phyloP scores from a whole-genome alignment of 192 early-diverging fungal genomes.

The Phycomyces nitens region DNA sequence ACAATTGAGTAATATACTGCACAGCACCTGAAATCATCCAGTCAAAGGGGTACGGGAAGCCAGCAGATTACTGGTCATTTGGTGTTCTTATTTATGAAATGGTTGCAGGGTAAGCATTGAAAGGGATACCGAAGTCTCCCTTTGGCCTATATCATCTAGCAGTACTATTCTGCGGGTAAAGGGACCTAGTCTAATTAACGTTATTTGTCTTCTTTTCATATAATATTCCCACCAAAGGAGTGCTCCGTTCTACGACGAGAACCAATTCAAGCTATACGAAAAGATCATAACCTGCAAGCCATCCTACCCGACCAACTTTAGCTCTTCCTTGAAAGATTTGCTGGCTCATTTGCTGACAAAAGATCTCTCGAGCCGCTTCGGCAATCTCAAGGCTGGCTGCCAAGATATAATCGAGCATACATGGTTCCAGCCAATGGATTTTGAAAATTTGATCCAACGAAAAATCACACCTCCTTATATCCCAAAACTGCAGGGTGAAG shows the following conservation, averaged over 20 bases:
- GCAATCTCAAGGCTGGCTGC: conserved; percentile 71
- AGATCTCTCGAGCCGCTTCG: conserved; percentile 76
- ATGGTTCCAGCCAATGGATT: conserved; percentile 76
- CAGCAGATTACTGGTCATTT: conserved; percentile 86
- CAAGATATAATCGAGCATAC: conserved; percentile 72
- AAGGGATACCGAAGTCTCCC: neutral
- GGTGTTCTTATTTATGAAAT: conserved; percentile 85
- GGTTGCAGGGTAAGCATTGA: conserved; percentile 57
- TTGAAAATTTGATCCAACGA: neutral
- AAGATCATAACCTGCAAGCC: conserved; percentile 75
- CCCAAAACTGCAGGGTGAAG: conserved; percentile 7
- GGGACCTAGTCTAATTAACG: no score
- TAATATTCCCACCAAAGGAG: conserved; percentile 19
- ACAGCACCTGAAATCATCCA: conserved; percentile 79
- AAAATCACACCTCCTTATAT: conserved; percentile 9
- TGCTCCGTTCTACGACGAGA: conserved; percentile 86
- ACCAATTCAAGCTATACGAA: conserved; percentile 82
- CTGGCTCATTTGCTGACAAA: conserved; percentile 72
- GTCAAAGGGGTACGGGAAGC: conserved; percentile 78
- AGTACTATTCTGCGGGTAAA: no score
- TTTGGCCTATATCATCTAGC: no score
- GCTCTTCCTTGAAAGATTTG: conserved; percentile 61
- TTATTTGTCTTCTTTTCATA: no score
- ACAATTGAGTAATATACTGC: neutral
- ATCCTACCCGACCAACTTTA: conserved; percentile 67